phyloP scores from a whole-genome alignment of 768 basidiomycete species.

The Leccinellum rugosiceps region DNA sequence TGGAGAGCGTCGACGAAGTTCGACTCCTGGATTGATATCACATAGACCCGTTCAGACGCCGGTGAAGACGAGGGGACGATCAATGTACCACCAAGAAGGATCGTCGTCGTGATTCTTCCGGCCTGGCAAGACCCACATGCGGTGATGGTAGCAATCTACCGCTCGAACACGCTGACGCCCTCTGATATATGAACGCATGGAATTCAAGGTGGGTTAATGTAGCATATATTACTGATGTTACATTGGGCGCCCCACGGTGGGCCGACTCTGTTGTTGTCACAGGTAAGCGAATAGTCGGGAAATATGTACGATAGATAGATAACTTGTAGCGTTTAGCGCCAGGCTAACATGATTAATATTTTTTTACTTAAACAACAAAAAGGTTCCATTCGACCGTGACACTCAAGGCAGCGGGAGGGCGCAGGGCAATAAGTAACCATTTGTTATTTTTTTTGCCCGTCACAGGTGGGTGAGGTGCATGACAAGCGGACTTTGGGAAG shows the following conservation, averaged over 20 bases:
- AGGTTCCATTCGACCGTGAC: slow-evolving; percentile 2
- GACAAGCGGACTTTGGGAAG: slow-evolving; percentile 2
- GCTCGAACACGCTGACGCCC: neutral
- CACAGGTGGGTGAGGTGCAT: neutral
- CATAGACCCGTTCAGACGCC: slow-evolving; percentile 4
- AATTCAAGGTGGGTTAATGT: slow-evolving; percentile 2
- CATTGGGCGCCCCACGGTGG: slow-evolving; percentile 1
- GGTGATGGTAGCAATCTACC: neutral
- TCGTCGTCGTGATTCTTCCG: slow-evolving; percentile 2
- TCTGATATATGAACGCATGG: neutral
- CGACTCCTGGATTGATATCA: slow-evolving; percentile 4
- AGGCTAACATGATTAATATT: slow-evolving; percentile 9
- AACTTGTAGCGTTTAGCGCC: slow-evolving; percentile 13
- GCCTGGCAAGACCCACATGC: too few relatives aligned
- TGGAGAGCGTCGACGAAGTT: too few relatives aligned
- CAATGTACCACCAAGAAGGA: slow-evolving; percentile 5
- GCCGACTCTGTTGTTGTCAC: neutral
- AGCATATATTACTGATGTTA: neutral
- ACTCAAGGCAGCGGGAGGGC: slow-evolving; percentile 5
- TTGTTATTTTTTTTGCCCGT: neutral
- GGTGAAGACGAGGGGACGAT: slow-evolving; percentile 2
- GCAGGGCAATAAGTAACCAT: slow-evolving; percentile 12
- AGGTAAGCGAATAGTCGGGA: slow-evolving; percentile 11
- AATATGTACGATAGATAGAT: slow-evolving; percentile 26
- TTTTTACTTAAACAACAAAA: neutral